phyloP scores from a whole-genome alignment of 1,139 yeast species.

The Nakaseomyces uthaithaninus region DNA sequence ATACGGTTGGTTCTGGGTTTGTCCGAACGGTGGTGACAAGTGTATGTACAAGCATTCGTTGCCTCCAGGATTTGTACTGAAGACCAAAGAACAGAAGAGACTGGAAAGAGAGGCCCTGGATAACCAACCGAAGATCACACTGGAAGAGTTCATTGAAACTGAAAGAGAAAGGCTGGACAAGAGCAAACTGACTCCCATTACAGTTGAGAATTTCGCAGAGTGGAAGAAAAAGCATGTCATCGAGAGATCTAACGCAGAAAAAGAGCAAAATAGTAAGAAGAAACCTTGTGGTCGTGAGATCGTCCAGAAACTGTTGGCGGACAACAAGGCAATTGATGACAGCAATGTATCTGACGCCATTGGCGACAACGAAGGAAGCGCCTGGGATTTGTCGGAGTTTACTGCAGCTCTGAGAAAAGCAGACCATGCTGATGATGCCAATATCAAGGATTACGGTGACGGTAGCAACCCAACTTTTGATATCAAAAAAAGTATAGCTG shows the following conservation, averaged over 20 bases:
- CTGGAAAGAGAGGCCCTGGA: slow-evolving; percentile 82
- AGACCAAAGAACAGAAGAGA: slow-evolving; percentile 92
- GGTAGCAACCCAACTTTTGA: slow-evolving; percentile 35
- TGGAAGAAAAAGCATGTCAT: slow-evolving; percentile 73
- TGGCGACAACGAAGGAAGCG: slow-evolving; percentile 42
- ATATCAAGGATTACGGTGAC: slow-evolving; percentile 37
- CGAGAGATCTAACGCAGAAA: slow-evolving; percentile 53
- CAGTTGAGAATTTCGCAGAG: slow-evolving; percentile 66
- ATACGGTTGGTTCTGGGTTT: slow-evolving; percentile 98
- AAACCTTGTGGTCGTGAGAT: slow-evolving; percentile 73
- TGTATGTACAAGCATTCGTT: slow-evolving; percentile 96
- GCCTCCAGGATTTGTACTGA: slow-evolving; percentile 93
- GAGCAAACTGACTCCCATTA: slow-evolving; percentile 76
- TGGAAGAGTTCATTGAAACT: slow-evolving; percentile 92
- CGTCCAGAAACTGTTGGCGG: slow-evolving; percentile 64
- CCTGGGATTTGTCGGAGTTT: slow-evolving; percentile 60
- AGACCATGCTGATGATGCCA: slow-evolving; percentile 22
- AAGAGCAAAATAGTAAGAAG: slow-evolving; percentile 42
- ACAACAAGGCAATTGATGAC: slow-evolving; percentile 38
- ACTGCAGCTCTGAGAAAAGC: slow-evolving; percentile 27
- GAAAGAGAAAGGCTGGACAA: slow-evolving; percentile 83
- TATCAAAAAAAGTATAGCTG: slow-evolving; percentile 13
- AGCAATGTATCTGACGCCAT: slow-evolving; percentile 40
- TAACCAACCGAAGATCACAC: slow-evolving; percentile 78
- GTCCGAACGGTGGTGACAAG: slow-evolving; percentile 89